Conservation (phyloP, 495 filamentous ascomycete species). For the Aspergillus taichungensis region DNA sequence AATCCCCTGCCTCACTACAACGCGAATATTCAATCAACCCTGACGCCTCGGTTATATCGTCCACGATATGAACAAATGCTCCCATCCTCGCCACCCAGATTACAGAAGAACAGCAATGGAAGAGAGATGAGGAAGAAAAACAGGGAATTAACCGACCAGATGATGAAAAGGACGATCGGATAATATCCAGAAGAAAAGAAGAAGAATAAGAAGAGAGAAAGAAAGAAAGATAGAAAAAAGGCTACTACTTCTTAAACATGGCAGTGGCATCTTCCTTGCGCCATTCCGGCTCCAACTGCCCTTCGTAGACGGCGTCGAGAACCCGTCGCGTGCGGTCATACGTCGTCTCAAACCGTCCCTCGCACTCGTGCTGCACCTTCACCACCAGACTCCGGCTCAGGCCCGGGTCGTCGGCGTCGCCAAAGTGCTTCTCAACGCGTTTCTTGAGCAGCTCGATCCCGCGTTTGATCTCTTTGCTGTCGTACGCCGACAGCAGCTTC, state of each 20-base stretch:
- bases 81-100: not conserved
- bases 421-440: conserved; percentile 93
- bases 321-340: conserved; percentile 61
- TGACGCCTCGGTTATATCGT: not conserved
- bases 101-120: not conserved
- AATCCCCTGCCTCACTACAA: too few species aligned
- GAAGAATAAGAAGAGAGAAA: conserved; percentile 3
- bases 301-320: conserved; percentile 53
- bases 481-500: conserved; percentile 71
- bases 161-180: conserved; percentile 3
- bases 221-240: conserved; percentile 6
- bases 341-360: conserved; percentile 65
- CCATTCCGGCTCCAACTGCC: conserved; percentile 54
- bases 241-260: conserved; percentile 41
- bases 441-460: conserved; percentile 81
- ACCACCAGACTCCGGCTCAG: conserved; percentile 60
- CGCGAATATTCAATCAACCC: not conserved
- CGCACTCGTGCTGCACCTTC: conserved; percentile 74
- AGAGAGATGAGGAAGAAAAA: not conserved
- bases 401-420: conserved; percentile 69
- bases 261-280: conserved; percentile 46
- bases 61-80: not conserved
- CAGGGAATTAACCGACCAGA: not conserved
- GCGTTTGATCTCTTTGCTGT: conserved; percentile 70
- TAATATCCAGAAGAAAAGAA: conserved; percentile 7